Evolutionary conservation across 23 red algal genomes (phyloP).

Genomic region (Gracilaria domingensis): DNA sequence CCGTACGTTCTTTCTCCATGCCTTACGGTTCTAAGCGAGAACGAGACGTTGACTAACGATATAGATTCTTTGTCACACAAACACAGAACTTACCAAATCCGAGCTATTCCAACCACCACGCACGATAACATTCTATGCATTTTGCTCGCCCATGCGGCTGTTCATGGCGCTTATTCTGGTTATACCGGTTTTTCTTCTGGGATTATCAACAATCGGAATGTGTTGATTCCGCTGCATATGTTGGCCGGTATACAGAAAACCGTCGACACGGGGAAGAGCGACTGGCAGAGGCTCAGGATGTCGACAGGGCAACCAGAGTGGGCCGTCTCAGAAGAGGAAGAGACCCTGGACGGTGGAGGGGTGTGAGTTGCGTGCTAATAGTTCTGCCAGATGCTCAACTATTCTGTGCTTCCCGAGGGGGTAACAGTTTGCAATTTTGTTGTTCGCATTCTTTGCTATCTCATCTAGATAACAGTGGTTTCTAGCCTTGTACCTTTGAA

Average conservation of each 20-base stretch:
- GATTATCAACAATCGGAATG: conserved; percentile 85
- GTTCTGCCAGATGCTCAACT: neutral
- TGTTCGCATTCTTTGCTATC: neutral
- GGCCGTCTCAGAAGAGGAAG: conserved; percentile 17
- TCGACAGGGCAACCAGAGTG: conserved; percentile 82
- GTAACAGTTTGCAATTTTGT: conserved; percentile 5
- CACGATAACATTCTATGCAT: conserved; percentile 94
- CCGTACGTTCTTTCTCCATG: conserved; percentile 47
- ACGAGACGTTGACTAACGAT: neutral
- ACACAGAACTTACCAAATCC: conserved; percentile 84
- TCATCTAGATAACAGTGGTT: neutral
- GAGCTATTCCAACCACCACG: conserved; percentile 78
- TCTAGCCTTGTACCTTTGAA: neutral
- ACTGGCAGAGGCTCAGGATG: conserved; percentile 70
- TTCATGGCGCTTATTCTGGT: conserved; percentile 91
- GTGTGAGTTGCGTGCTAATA: neutral
- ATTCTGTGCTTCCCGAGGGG: neutral
- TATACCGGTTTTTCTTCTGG: conserved; percentile 88
- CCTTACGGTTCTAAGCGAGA: neutral
- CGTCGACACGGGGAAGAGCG: conserved; percentile 59
- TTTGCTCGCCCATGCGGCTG: conserved; percentile 90
- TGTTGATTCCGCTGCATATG: conserved; percentile 84
- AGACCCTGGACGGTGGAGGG: conserved; percentile 6
- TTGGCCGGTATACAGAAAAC: conserved; percentile 82
- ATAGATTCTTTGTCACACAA: neutral